Evolutionary conservation across 129 eudicot species (phyloP), one percentile per base, ranked within the genome.

Genomic region (Chrysanthemum seticuspe): DNA sequence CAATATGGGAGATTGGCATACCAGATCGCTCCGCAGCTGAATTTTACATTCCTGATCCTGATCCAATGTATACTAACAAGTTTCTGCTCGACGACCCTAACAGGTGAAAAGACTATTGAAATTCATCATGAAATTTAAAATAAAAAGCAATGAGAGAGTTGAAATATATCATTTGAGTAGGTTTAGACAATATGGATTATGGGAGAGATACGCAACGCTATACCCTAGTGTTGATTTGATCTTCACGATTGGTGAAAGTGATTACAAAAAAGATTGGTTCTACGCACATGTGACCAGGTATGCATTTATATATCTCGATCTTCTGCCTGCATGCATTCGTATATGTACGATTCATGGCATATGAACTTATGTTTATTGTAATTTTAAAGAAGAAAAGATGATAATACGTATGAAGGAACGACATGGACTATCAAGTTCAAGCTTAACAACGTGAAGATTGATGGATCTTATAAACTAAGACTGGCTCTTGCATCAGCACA

Each of bases 1-100:
- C 97, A 4, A 73, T 94, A 62, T 94, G 98, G 97, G 98, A 94
- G 73, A 90, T 94, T n/a, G 98, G 98, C 51, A 52, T 87, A 45
- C 96, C 96, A 29, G 93, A 87, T 81, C 91, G 98, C 16, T 76
- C 96, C 7, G 96, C 97, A 13, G 82, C 89, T 29, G 89, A 94
- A 51, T 94, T 94, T 64, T 81, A 80, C 76, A 73, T 94, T 77
- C 98, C 98, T 45, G 97, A 90, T 78, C 86, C 99, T 2, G 82
- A 86, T 67, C 89, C 89, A 15, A 82, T 77, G 67, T 88, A 79
- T 76, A 60, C 84, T 19, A 88, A 94, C 76, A 77, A 70, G 68
- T 88, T 94, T 61, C 88, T 86, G 16, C 47, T 76, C 49, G 71
- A 86, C 48, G 79, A 85, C 76, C 83, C 76, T 65, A 95, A 92